phyloP scores from a whole-genome alignment of 768 basidiomycete species.

The Candolleomyces efflorescens region DNA sequence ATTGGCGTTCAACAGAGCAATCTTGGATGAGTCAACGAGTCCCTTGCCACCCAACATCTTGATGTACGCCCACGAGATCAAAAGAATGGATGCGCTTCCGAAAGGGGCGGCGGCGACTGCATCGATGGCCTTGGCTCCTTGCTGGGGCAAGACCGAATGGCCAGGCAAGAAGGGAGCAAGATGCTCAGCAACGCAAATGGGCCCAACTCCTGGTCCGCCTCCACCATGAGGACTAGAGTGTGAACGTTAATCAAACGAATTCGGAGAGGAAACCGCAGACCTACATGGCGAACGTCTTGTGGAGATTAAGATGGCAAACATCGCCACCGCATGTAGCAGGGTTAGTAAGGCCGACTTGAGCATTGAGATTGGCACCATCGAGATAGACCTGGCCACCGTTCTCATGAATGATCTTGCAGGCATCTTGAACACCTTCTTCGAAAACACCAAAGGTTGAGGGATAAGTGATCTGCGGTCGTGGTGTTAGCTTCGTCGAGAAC shows the following conservation, averaged over 20 bases:
- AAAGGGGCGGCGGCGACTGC: constrained; percentile 91
- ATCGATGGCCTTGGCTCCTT: constrained; percentile 69
- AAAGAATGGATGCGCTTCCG: constrained; percentile 90
- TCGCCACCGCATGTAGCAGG: constrained; percentile 95
- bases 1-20: constrained; percentile 92
- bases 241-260: constrained; percentile 2
- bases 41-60: constrained; percentile 98
- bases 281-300: constrained; percentile 96
- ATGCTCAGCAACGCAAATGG: constrained; percentile 93
- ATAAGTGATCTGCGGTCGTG: constrained; percentile 76
- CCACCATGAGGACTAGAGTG: constrained; percentile 86
- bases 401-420: constrained; percentile 90
- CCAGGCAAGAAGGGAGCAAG: constrained; percentile 92
- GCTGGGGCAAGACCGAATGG: constrained; percentile 70
- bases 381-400: constrained; percentile 97
- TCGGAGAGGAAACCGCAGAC: constrained; percentile 18
- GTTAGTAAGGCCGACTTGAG: constrained; percentile 89
- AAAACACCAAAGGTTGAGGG: constrained; percentile 98
- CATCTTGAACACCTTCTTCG: constrained; percentile 82
- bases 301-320: constrained; percentile 96
- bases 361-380: constrained; percentile 94
- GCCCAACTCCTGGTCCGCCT: constrained; percentile 96
- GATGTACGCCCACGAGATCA: constrained; percentile 99
- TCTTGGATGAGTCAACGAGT: constrained; percentile 76
- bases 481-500: constrained; percentile 1